Base-by-base conservation (phyloP, 78 protist species). In the Protostelium mycophagum region DNA sequence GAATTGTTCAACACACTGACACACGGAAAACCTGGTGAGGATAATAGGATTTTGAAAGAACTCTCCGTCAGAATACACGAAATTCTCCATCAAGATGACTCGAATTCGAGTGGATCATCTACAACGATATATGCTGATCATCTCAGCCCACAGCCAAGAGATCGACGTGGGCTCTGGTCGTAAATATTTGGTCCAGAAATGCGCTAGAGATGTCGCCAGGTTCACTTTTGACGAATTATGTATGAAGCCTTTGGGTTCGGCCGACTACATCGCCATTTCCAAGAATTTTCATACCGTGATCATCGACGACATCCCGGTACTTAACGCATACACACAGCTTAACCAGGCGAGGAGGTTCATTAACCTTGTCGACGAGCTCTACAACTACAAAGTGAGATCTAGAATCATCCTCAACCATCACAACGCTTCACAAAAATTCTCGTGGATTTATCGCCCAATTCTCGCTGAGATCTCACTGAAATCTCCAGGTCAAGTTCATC, bases 341-440 rank as follows among this genome's bases (percentile, higher is more conserved):
- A 94, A 91, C 63, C 93, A 93, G 85, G 97, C 96, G n/a, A 85
- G 98, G 34, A 92, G 99, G 83, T 96, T 97, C 83, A 96, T 97
- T 83, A 91, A 90, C 0, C 89, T 97, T 9, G 85, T 97, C 10
- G 99, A 96, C 90, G 95, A 89, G 28, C 87, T 96, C 5, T 97
- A 97, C 90, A 95, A 97, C 84, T 87, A 91, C 85, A 93, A 89
- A 86, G 94, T 87, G 35, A 1, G 88, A 34, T 37, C 38, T 31
- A 87, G 87, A 25, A 35, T 28, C 87, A 35, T 29, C n/a, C 39
- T 28, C 0, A 35, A 85, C 28, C 87, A 34, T 23, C 87, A 85
- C 5, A 36, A 29, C 35, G 83, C 29, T 34, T 83, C 83, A 10
- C 9, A 9, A 10, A 1, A 28, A 31, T 34, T 9, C 9, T 36